These are phyloP conservation scores for Hypoxylon sp. DNA, from an alignment of 2,329 filamentous ascomycete species.

Conservation along the genomic window DNA sequence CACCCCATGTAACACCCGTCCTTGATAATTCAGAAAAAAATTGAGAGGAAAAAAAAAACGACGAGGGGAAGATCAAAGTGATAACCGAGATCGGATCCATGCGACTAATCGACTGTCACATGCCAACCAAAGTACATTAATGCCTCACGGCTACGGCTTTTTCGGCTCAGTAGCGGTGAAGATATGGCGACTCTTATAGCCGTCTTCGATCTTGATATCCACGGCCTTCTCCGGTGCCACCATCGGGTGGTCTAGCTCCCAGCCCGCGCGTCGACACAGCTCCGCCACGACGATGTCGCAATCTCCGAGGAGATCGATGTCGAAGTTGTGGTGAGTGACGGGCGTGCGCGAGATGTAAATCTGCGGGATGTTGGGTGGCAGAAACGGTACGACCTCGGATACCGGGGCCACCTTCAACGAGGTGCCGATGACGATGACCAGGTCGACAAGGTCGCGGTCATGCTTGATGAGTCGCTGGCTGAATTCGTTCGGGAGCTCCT, in stretches of 20 bases:
- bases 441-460: slow-evolving; percentile 81
- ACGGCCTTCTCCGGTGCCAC: slow-evolving; percentile 72
- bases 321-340: slow-evolving; percentile 90
- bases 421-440: slow-evolving; percentile 95
- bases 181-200: slow-evolving; percentile 54
- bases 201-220: slow-evolving; percentile 60
- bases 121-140: background rate
- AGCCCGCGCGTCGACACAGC: slow-evolving; percentile 81
- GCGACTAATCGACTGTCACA: background rate
- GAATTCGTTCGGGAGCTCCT: slow-evolving; percentile 86
- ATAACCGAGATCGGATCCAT: background rate
- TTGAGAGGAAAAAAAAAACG: background rate
- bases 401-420: slow-evolving; percentile 96
- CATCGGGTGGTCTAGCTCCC: slow-evolving; percentile 85
- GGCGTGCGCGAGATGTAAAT: slow-evolving; percentile 89
- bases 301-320: slow-evolving; percentile 94
- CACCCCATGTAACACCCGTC: background rate
- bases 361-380: slow-evolving; percentile 83
- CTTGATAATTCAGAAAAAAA: background rate
- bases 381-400: slow-evolving; percentile 83
- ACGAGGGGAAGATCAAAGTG: background rate
- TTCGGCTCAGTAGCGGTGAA: slow-evolving; percentile 47
- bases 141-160: background rate
- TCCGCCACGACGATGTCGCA: slow-evolving; percentile 92
- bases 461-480: slow-evolving; percentile 80